phyloP scores from a whole-genome alignment of 1,284 basidiomycete genomes.

The Apiotrichum siamense region DNA sequence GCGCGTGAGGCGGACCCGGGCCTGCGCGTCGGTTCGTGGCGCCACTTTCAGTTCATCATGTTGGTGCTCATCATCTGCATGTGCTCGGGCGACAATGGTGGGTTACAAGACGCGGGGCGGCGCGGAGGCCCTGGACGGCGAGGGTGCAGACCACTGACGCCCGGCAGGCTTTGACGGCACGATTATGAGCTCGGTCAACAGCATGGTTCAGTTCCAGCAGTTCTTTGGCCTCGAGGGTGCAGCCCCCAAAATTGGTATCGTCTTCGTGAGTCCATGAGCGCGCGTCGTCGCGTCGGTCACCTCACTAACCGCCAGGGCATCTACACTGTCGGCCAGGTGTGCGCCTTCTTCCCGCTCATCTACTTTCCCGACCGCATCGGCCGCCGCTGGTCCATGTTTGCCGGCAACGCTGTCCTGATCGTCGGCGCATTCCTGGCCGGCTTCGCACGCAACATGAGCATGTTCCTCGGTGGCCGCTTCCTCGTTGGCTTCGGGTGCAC shows the following conservation, averaged over 20 bases:
- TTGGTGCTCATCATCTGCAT: slow-evolving; percentile 52
- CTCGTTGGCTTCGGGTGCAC: slow-evolving; percentile 47
- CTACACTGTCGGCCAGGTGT: slow-evolving; percentile 51
- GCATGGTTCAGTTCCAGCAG: slow-evolving; percentile 9
- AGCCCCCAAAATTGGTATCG: slow-evolving; percentile 13
- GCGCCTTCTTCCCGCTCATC: slow-evolving; percentile 39
- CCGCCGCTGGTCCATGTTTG: slow-evolving; percentile 54
- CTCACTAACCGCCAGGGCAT: slow-evolving; percentile 52
- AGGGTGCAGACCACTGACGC: not conserved
- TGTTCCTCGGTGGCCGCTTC: slow-evolving; percentile 55
- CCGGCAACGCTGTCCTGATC: slow-evolving; percentile 51
- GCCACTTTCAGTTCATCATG: slow-evolving; percentile 47
- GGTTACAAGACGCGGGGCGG: too few species aligned
- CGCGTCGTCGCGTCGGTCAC: too few species aligned
- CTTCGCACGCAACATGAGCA: slow-evolving; percentile 49
- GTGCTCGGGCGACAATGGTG: slow-evolving; percentile 39
- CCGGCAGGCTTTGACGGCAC: slow-evolving; percentile 13
- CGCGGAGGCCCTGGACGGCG: too few species aligned
- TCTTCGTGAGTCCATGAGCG: slow-evolving; percentile 36
- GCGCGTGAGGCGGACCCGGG: slow-evolving; percentile 54
- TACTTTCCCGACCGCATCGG: slow-evolving; percentile 55
- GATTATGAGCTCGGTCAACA: slow-evolving; percentile 12
- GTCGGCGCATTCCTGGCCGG: slow-evolving; percentile 53
- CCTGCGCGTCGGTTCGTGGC: slow-evolving; percentile 45
- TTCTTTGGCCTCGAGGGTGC: slow-evolving; percentile 6